Evolutionary conservation across 1,284 basidiomycete species (phyloP).

Genomic region (Cutaneotrichosporon spelunceum): DNA sequence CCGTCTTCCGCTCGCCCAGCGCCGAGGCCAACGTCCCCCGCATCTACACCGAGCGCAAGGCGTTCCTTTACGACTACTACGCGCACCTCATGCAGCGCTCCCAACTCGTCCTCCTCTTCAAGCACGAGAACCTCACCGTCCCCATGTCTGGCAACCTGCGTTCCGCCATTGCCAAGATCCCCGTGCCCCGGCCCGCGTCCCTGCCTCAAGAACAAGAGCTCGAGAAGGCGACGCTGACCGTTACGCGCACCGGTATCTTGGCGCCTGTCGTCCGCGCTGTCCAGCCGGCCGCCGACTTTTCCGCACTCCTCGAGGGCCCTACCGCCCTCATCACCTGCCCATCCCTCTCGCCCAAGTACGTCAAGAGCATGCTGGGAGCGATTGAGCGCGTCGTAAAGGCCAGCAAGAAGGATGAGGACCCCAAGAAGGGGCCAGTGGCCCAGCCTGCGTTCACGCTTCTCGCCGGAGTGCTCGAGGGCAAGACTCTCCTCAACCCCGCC

Average conservation of each 20-base stretch:
- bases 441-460: conserved; percentile 47
- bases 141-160: conserved; percentile 44
- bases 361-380: conserved; percentile 42
- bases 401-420: conserved; percentile 27
- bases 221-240: conserved; percentile 36
- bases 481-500: conserved; percentile 28
- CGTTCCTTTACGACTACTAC: conserved; percentile 49
- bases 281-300: conserved; percentile 23
- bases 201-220: conserved; percentile 5
- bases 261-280: conserved; percentile 22
- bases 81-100: conserved; percentile 45
- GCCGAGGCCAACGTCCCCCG: conserved; percentile 21
- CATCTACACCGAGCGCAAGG: conserved; percentile 48
- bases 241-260: conserved; percentile 49
- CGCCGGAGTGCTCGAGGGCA: conserved; percentile 48
- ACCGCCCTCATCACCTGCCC: conserved; percentile 48
- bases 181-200: conserved; percentile 24
- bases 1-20: neutral
- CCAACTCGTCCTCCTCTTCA: conserved; percentile 51
- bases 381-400: conserved; percentile 39
- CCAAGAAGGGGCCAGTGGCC: conserved; percentile 24
- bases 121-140: conserved; percentile 49
- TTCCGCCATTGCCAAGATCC: conserved; percentile 38
- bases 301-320: conserved; percentile 7
- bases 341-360: conserved; percentile 48